phyloP scores from a whole-genome alignment of 2,329 filamentous ascomycete genomes.

The Blastomyces percursus region DNA sequence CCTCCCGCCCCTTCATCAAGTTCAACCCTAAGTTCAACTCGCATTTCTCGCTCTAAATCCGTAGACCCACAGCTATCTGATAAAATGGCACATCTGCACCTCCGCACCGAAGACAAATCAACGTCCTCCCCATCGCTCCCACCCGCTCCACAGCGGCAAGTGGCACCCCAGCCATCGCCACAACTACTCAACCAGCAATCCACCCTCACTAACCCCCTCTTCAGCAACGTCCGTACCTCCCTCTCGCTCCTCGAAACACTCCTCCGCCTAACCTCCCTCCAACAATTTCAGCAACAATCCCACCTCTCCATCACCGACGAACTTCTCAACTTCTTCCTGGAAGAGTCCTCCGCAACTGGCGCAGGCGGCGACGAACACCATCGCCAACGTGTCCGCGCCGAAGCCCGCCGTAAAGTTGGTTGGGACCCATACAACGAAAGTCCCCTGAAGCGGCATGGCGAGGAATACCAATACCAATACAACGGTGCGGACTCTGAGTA shows the following conservation, averaged over 20 bases:
- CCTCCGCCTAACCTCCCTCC: slow-evolving; percentile 71
- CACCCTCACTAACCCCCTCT: slow-evolving; percentile 38
- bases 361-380: slow-evolving; percentile 52
- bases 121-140: slow-evolving; percentile 20
- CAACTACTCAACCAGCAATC: slow-evolving; percentile 16
- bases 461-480: slow-evolving; percentile 54
- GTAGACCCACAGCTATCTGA: slow-evolving; percentile 33
- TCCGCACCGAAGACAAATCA: slow-evolving; percentile 19
- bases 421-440: slow-evolving; percentile 65
- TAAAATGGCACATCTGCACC: slow-evolving; percentile 39
- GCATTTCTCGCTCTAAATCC: slow-evolving; percentile 18
- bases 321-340: slow-evolving; percentile 76
- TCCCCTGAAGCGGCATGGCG: slow-evolving; percentile 53
- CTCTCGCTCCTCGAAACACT: slow-evolving; percentile 81
- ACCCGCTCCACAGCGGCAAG: slow-evolving; percentile 33
- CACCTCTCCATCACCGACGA: slow-evolving; percentile 87
- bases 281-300: slow-evolving; percentile 83
- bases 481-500: slow-evolving; percentile 18
- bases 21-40: slow-evolving; percentile 11
- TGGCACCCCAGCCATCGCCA: slow-evolving; percentile 31
- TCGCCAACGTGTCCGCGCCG: slow-evolving; percentile 48
- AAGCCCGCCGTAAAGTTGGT: slow-evolving; percentile 52
- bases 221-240: slow-evolving; percentile 50
- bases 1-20: slow-evolving; percentile 11
- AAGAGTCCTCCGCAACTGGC: slow-evolving; percentile 55